These are phyloP conservation scores for Nakazawaea holstii DNA, from an alignment of 805 yeast genomes.

Conservation along the genomic window DNA sequence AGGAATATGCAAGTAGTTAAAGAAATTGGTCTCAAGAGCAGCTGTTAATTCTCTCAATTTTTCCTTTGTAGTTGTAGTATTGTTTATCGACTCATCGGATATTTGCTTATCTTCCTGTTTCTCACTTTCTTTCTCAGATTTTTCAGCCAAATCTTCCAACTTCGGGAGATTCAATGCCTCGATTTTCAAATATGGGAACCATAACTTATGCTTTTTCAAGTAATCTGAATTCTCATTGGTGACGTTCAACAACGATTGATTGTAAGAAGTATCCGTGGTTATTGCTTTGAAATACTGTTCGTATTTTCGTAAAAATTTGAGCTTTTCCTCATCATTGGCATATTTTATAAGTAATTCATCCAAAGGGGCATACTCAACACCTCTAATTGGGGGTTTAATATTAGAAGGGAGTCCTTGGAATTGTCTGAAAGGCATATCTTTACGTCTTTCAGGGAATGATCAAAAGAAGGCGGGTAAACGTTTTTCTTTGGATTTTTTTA, in stretches of 20 bases:
- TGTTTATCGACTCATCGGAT: neutral
- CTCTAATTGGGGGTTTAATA: constrained; percentile 7
- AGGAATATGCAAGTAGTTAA: constrained; percentile 24
- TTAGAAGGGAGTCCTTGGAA: neutral
- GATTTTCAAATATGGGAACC: constrained; percentile 11
- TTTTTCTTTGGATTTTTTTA: too few species aligned
- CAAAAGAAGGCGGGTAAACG: too few species aligned
- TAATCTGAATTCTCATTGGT: constrained; percentile 1
- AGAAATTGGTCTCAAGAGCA: constrained; percentile 12
- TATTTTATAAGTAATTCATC: constrained; percentile 8
- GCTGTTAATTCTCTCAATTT: constrained; percentile 7
- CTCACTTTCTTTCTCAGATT: neutral
- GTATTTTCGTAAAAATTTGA: constrained; percentile 5
- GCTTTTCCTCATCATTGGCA: constrained; percentile 6
- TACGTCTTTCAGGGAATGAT: too few species aligned
- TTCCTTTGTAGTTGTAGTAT: constrained; percentile 6
- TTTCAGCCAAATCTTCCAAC: constrained; percentile 2
- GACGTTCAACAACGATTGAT: neutral
- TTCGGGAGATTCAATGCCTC: constrained; percentile 6
- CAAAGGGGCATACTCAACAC: constrained; percentile 10
- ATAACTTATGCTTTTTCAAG: constrained; percentile 7
- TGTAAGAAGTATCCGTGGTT: constrained; percentile 8
- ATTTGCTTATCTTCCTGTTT: neutral
- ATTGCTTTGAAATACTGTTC: constrained; percentile 9
- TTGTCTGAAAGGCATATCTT: too few species aligned